Conservation (phyloP, 208 protist species). For the Polymyxa betae region DNA sequence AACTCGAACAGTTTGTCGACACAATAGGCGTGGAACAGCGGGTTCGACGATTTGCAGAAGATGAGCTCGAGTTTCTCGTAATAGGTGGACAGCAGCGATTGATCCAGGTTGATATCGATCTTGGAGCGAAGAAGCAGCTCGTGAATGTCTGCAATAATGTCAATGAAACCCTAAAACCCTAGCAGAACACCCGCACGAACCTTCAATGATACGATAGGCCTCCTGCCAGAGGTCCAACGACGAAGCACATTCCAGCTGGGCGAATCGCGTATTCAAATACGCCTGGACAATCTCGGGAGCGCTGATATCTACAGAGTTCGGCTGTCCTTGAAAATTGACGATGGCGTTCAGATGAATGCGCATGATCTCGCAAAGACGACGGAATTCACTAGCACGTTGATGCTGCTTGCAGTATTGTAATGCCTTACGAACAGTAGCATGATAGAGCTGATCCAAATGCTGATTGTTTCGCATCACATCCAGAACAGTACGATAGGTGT, state of each 20-base stretch:
- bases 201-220: conserved; percentile 27
- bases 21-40: conserved; percentile 43
- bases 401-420: background rate
- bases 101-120: background rate
- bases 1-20: conserved; percentile 43
- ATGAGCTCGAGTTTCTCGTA: conserved; percentile 47
- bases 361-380: background rate
- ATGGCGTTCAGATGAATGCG: conserved; percentile 24
- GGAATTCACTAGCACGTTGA: conserved; percentile 4
- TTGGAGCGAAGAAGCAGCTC: conserved; percentile 16
- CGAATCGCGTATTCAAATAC: conserved; percentile 16
- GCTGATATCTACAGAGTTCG: conserved; percentile 2
- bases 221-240: conserved; percentile 21
- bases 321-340: conserved; percentile 30
- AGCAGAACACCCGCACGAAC: background rate
- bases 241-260: conserved; percentile 37
- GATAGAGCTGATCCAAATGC: conserved; percentile 33
- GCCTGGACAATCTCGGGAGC: conserved; percentile 21
- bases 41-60: conserved; percentile 48
- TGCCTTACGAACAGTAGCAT: background rate
- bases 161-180: background rate
- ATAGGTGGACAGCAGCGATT: conserved; percentile 43
- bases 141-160: conserved; percentile 2
- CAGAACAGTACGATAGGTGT: conserved; percentile 39
- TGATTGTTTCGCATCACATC: conserved; percentile 42